Evolutionary conservation across 2,329 filamentous ascomycete genomes (phyloP).

Genomic region (Aphanocladium album): DNA sequence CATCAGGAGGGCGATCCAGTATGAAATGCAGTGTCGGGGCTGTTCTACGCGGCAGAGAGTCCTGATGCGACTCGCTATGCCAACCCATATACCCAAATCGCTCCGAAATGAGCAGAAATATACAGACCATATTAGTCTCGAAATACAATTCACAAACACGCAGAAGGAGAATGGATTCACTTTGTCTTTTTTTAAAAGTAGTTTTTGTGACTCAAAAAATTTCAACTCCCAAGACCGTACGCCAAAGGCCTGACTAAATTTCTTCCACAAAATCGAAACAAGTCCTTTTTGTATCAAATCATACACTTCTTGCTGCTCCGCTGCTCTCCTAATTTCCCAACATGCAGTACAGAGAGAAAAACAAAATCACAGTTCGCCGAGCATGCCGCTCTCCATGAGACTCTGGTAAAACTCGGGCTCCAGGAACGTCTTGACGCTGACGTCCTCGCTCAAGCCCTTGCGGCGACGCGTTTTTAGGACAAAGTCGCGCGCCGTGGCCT

Average conservation of each 20-base stretch:
- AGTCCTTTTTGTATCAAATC: not conserved
- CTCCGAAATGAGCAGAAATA: not conserved
- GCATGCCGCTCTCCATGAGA: slow-evolving; percentile 80
- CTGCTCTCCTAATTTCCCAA: not conserved
- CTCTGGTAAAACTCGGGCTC: slow-evolving; percentile 90
- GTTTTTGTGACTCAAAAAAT: not conserved
- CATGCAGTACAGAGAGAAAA: not conserved
- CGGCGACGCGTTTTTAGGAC: slow-evolving; percentile 90
- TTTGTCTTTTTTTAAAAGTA: not conserved
- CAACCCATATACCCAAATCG: not conserved
- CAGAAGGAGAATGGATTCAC: no score
- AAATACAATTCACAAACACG: no score
- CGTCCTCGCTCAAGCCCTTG: slow-evolving; percentile 93
- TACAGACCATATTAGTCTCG: not conserved
- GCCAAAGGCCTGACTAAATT: slow-evolving; percentile 3
- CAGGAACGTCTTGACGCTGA: slow-evolving; percentile 91
- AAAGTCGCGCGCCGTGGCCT: slow-evolving; percentile 91
- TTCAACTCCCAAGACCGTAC: slow-evolving; percentile 11
- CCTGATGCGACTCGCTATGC: no score
- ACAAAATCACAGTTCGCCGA: slow-evolving; percentile 51
- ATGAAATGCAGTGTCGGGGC: no score
- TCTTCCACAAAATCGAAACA: not conserved
- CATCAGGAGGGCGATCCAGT: no score
- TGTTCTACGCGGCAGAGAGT: no score
- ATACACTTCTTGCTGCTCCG: not conserved